phyloP scores from a whole-genome alignment of 2,329 filamentous ascomycete species.

The Claviceps humidiphila region DNA sequence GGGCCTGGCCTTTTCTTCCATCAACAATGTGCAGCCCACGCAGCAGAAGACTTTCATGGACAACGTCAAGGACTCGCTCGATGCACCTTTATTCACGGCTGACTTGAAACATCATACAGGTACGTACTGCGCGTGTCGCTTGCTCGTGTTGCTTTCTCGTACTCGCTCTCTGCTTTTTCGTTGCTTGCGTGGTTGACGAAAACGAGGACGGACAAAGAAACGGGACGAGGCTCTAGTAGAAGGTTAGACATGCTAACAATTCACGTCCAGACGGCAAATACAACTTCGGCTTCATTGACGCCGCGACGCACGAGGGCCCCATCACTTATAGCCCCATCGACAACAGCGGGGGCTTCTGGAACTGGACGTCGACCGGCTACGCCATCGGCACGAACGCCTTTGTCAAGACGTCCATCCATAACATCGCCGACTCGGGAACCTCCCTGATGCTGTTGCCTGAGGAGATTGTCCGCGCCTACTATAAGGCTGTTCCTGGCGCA shows the following conservation, averaged over 20 bases:
- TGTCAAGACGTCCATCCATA: constrained; percentile 26
- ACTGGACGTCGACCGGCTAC: constrained; percentile 12
- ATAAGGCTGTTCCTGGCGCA: constrained; percentile 25
- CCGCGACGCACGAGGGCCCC: constrained; percentile 45
- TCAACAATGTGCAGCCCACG: constrained; percentile 28
- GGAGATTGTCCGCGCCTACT: constrained; percentile 36
- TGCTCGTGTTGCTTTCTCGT: too few species aligned
- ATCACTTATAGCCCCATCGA: constrained; percentile 52
- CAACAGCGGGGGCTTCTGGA: constrained; percentile 52
- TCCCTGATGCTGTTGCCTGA: constrained; percentile 47
- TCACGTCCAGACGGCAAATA: constrained; percentile 41
- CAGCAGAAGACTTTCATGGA: constrained; percentile 31
- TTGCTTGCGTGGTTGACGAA: too few species aligned
- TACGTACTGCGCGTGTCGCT: constrained; percentile 2
- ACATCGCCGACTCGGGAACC: constrained; percentile 46
- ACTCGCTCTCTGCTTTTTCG: too few species aligned
- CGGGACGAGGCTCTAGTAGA: too few species aligned
- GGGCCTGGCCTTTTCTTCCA: constrained; percentile 28
- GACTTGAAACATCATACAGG: constrained; percentile 41
- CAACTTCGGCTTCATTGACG: constrained; percentile 61
- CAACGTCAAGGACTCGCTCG: constrained; percentile 14
- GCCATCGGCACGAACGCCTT: constrained; percentile 8
- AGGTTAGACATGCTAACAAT: not conserved
- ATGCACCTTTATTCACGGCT: constrained; percentile 47
- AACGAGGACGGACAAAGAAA: too few species aligned